Evolutionary conservation across 106 monocot genomes (phyloP).

Genomic region (Dendrobium chrysotoxum): DNA sequence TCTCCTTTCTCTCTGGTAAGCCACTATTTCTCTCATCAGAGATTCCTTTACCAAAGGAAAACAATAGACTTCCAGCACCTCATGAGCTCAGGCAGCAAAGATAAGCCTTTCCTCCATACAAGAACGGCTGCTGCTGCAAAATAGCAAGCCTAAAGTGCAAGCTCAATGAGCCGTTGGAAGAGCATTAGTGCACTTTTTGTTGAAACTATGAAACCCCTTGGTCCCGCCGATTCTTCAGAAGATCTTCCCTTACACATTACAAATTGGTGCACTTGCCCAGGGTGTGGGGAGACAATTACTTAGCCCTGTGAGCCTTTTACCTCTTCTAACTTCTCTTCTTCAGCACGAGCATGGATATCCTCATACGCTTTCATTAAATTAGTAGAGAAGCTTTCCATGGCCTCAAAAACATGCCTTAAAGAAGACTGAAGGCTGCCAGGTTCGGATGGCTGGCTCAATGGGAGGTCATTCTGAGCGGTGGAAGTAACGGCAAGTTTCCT

Average conservation of each 20-base stretch:
- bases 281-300: not conserved
- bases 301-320: slow-evolving; percentile 5
- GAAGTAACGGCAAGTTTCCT: slow-evolving; percentile 48
- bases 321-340: slow-evolving; percentile 43
- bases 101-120: too few relatives aligned
- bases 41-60: too few relatives aligned
- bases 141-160: too few relatives aligned
- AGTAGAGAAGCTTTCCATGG: slow-evolving; percentile 48
- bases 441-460: not conserved
- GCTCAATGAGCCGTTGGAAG: not conserved
- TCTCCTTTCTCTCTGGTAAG: too few relatives aligned
- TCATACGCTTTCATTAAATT: slow-evolving; percentile 35
- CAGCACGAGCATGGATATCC: slow-evolving; percentile 29
- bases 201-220: not conserved
- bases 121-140: too few relatives aligned
- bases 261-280: not conserved
- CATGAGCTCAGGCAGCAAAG: too few relatives aligned
- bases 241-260: not conserved
- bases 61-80: too few relatives aligned
- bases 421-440: slow-evolving; percentile 31
- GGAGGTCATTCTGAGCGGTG: slow-evolving; percentile 8
- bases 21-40: too few relatives aligned
- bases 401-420: slow-evolving; percentile 45
- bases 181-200: not conserved
- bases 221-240: not conserved